Percentiles rank a stretch among this genome's conserved stretches.
These are phyloP conservation scores for Remersonia thermophila DNA, from an alignment of 2,329 filamentous ascomycete genomes.

Conservation along the genomic window DNA sequence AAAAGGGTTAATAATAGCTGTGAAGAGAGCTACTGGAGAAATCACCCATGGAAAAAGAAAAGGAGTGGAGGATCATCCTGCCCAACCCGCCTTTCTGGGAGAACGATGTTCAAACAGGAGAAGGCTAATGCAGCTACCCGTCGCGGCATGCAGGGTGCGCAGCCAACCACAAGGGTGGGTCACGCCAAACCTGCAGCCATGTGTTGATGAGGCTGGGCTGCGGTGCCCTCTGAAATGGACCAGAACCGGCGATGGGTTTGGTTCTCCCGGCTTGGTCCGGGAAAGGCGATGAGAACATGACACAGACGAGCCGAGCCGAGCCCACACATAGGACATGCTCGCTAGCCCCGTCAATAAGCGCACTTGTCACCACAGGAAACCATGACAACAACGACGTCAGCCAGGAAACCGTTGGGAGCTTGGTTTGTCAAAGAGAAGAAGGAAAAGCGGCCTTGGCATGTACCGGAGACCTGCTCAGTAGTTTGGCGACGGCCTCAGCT, in stretches of 20 bases:
- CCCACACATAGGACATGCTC: not conserved
- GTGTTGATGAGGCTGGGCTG: no score
- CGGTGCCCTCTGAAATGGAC: not conserved
- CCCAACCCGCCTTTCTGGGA: slow-evolving; percentile 2
- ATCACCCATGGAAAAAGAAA: no score
- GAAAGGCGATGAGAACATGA: not conserved
- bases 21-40: no score
- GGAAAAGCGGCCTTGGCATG: slow-evolving; percentile 8
- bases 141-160: slow-evolving; percentile 8
- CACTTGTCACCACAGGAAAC: no score
- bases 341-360: not conserved
- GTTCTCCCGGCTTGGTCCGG: not conserved
- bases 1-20: no score
- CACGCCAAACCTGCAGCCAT: slow-evolving; percentile 4
- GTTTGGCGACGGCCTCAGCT: slow-evolving; percentile 2
- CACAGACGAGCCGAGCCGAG: not conserved
- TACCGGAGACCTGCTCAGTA: no score
- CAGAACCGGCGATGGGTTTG: not conserved
- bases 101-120: slow-evolving; percentile 21
- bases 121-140: slow-evolving; percentile 19
- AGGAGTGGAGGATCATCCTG: no score
- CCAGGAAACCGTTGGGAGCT: slow-evolving; percentile 1
- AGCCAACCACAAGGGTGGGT: slow-evolving; percentile 6
- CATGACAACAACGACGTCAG: not conserved
- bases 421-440: slow-evolving; percentile 8